These are phyloP conservation scores for Russula compacta DNA, from an alignment of 768 basidiomycete species.

Conservation along the genomic window DNA sequence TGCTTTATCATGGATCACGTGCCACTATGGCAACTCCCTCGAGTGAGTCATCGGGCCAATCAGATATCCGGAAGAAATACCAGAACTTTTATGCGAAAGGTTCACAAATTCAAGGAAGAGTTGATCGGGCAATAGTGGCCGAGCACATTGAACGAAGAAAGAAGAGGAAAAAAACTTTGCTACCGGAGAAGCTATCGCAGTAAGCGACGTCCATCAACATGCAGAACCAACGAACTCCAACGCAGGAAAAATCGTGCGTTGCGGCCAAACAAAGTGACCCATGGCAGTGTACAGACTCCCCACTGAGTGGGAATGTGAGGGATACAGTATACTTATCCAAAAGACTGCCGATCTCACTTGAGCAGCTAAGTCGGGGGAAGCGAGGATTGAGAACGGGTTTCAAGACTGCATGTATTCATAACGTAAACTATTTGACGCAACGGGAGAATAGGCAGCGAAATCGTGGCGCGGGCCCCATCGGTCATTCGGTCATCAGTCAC, in stretches of 20 bases:
- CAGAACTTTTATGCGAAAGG: not conserved
- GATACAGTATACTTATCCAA: not conserved
- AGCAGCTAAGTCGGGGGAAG: not conserved
- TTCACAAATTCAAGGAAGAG: not conserved
- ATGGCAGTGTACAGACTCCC: not conserved
- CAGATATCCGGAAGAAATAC: too few relatives aligned
- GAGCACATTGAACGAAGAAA: not conserved
- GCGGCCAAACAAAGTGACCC: not conserved
- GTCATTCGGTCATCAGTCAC: conserved; percentile 4
- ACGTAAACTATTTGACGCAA: too few relatives aligned
- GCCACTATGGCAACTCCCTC: too few relatives aligned
- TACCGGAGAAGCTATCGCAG: not conserved
- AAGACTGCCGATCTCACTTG: not conserved
- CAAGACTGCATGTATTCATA: not conserved
- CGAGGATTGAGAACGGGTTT: not conserved
- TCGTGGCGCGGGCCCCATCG: conserved; percentile 4
- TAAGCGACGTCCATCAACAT: not conserved
- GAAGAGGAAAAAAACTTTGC: not conserved
- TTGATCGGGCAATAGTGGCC: not conserved
- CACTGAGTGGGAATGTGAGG: too few relatives aligned
- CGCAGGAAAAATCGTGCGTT: not conserved
- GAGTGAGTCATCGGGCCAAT: too few relatives aligned
- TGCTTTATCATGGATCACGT: too few relatives aligned
- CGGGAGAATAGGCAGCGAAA: not conserved
- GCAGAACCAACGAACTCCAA: not conserved